These are phyloP conservation scores for Dactylellina drechsleri DNA, from an alignment of 2,329 filamentous ascomycete species.

Conservation along the genomic window DNA sequence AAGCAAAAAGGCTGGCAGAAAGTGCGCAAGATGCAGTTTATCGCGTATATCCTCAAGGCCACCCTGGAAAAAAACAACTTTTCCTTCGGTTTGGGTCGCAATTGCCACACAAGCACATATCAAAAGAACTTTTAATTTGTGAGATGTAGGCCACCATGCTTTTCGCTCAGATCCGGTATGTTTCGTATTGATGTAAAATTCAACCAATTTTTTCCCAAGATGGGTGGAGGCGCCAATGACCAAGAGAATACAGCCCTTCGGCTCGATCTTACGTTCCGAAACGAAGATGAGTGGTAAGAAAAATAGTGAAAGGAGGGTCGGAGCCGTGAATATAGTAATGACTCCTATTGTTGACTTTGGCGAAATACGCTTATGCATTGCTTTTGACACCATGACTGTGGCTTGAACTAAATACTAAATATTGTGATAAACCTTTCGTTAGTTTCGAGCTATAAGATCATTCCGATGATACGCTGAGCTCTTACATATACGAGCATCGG, in stretches of 20 bases:
- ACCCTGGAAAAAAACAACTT: conserved; percentile 9
- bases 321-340: not conserved
- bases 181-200: conserved; percentile 4
- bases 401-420: conserved; percentile 26
- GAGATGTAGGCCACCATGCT: conserved; percentile 9
- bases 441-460: not conserved
- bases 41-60: conserved; percentile 19
- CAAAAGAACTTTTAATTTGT: conserved; percentile 2
- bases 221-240: conserved; percentile 12
- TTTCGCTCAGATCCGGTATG: not conserved
- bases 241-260: conserved; percentile 1
- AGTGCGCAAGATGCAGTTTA: not conserved
- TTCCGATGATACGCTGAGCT: not conserved
- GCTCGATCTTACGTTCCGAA: conserved; percentile 31
- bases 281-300: conserved; percentile 10
- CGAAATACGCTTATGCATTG: conserved; percentile 8
- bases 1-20: conserved; percentile 25
- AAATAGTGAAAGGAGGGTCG: not conserved
- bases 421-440: not conserved
- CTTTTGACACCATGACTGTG: not conserved
- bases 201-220: conserved; percentile 11
- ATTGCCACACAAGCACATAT: conserved; percentile 2
- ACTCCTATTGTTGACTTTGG: not conserved
- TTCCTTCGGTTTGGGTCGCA: conserved; percentile 3
- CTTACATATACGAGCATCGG: conserved; percentile 48